Conservation (phyloP, 140 eudicot species). For the Bidens hawaiensis region DNA sequence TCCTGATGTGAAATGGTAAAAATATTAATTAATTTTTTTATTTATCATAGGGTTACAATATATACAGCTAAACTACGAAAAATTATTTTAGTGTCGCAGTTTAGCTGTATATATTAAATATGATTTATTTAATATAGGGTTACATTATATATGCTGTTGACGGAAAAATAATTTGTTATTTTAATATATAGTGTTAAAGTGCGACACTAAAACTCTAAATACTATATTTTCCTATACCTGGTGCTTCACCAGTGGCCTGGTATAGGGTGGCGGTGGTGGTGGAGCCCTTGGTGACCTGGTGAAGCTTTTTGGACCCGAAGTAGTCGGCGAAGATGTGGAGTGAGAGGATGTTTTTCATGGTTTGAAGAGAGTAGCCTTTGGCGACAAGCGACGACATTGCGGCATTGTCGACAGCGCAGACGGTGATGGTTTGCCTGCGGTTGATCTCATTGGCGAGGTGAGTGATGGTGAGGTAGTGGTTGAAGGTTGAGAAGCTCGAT, state of each 20-base stretch:
- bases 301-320: constrained; percentile 73
- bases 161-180: too few species aligned
- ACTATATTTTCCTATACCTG: too few species aligned
- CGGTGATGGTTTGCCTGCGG: constrained; percentile 72
- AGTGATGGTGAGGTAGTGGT: constrained; percentile 77
- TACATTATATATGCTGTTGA: too few species aligned
- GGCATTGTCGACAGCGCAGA: constrained; percentile 70
- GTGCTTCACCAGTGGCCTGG: constrained; percentile 75
- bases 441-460: constrained; percentile 80
- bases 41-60: too few species aligned
- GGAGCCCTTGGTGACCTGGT: constrained; percentile 62
- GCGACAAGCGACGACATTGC: constrained; percentile 51
- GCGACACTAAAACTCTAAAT: too few species aligned
- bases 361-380: constrained; percentile 35
- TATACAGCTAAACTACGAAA: too few species aligned
- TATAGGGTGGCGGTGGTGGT: constrained; percentile 67
- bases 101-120: too few species aligned
- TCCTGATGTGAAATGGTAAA: too few species aligned
- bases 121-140: too few species aligned
- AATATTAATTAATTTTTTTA: too few species aligned
- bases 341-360: constrained; percentile 57
- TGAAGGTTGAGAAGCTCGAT: constrained; percentile 73
- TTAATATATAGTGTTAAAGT: too few species aligned
- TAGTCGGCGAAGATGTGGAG: constrained; percentile 72
- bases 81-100: too few species aligned